Conservation (phyloP, 805 yeast species). For the Isabelozyma pseudorhagii region DNA sequence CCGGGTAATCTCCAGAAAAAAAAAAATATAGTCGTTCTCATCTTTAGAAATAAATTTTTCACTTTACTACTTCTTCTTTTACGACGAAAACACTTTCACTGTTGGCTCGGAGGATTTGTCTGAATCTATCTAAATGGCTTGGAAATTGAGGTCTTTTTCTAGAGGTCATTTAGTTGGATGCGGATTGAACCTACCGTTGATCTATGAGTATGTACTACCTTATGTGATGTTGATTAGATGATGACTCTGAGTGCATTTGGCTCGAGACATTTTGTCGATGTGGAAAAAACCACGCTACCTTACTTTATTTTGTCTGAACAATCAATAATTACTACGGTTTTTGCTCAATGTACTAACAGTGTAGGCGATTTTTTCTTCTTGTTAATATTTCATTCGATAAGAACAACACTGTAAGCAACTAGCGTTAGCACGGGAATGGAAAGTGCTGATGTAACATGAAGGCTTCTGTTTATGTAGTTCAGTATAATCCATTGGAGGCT, state of each 20-base stretch:
- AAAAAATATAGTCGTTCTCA: not conserved
- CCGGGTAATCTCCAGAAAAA: not conserved
- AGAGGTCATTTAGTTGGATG: not conserved
- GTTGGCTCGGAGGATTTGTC: not conserved
- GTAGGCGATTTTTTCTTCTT: not conserved
- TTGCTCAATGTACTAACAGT: not conserved
- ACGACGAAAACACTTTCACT: not conserved
- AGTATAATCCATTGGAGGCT: no score
- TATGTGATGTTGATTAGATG: slow-evolving; percentile 35
- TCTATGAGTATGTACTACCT: not conserved
- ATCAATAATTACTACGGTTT: not conserved
- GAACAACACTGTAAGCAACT: no score
- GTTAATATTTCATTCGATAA: no score
- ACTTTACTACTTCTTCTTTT: not conserved
- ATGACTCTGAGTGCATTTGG: slow-evolving; percentile 99
- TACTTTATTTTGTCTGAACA: slow-evolving; percentile 58
- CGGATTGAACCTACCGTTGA: not conserved
- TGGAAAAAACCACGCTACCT: slow-evolving; percentile 99
- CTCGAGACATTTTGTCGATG: slow-evolving; percentile 96
- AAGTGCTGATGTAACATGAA: no score
- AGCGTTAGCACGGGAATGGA: no score
- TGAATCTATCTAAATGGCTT: not conserved
- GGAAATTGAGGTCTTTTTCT: not conserved
- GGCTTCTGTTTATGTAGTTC: no score
- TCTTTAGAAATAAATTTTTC: not conserved